Evolutionary conservation across 305 asterid species (phyloP).

Genomic region (Plantago coronopus): DNA sequence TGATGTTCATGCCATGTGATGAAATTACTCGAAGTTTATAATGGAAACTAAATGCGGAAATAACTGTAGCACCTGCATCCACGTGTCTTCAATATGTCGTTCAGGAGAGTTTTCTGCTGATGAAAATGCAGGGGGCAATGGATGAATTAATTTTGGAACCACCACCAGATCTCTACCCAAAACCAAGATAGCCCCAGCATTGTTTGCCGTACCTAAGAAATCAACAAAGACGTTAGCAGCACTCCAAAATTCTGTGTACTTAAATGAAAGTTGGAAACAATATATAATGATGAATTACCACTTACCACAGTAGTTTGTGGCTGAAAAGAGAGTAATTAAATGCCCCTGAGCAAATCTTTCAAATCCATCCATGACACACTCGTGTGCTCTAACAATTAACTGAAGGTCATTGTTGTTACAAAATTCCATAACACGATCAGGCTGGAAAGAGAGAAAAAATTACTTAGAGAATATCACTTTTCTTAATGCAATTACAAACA

Average conservation of each 20-base stretch:
- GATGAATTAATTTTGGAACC: conserved; percentile 94
- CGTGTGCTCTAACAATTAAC: conserved; percentile 93
- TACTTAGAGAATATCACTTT: conserved; percentile 2
- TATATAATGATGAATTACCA: neutral
- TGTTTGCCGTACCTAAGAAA: conserved; percentile 83
- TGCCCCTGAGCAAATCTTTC: conserved; percentile 99
- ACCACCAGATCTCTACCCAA: conserved; percentile 98
- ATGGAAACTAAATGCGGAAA: conserved; percentile 4
- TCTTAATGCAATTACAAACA: conserved; percentile 2
- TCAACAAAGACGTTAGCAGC: conserved; percentile 1
- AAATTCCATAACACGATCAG: conserved; percentile 98
- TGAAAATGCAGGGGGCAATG: conserved; percentile 88
- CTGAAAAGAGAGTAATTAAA: conserved; percentile 93
- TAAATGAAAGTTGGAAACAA: too few relatives aligned
- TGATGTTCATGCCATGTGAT: conserved; percentile 14
- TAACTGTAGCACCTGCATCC: conserved; percentile 85
- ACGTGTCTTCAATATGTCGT: conserved; percentile 79
- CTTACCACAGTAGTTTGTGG: conserved; percentile 96
- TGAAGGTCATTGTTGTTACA: conserved; percentile 97
- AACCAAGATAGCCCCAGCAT: conserved; percentile 97
- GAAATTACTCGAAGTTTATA: neutral
- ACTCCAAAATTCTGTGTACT: neutral
- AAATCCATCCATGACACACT: conserved; percentile 99
- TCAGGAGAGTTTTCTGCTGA: conserved; percentile 95
- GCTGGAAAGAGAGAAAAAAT: conserved; percentile 46